Conservation (phyloP, 495 filamentous ascomycete species). For the Massariosphaeria phaeospora region DNA sequence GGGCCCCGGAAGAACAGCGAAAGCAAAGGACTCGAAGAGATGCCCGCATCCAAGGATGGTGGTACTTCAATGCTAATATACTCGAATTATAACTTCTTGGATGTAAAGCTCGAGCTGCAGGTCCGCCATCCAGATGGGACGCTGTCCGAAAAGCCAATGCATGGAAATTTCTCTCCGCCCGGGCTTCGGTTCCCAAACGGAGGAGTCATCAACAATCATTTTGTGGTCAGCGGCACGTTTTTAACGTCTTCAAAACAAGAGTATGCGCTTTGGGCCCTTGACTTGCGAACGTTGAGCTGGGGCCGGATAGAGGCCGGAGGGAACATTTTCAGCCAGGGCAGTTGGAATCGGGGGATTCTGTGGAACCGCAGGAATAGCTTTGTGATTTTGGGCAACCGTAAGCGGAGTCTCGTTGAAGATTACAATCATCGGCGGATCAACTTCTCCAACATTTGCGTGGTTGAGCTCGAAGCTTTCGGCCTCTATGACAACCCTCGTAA, state of each 20-base stretch:
- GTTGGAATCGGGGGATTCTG: conserved; percentile 91
- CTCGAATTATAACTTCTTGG: conserved; percentile 97
- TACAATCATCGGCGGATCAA: conserved; percentile 98
- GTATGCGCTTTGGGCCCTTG: conserved; percentile 94
- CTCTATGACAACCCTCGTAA: conserved; percentile 90
- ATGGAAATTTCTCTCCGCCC: conserved; percentile 77
- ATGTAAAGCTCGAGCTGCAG: conserved; percentile 93
- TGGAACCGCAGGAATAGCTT: conserved; percentile 92
- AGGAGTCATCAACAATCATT: conserved; percentile 87
- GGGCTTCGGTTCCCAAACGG: conserved; percentile 94
- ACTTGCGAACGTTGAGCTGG: conserved; percentile 83
- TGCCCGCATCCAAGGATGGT: conserved; percentile 44
- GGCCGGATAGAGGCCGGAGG: conserved; percentile 94
- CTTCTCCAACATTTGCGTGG: conserved; percentile 91
- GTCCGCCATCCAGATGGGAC: conserved; percentile 79
- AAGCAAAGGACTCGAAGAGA: conserved; percentile 20
- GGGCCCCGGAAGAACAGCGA: conserved; percentile 43
- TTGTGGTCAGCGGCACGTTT: conserved; percentile 95
- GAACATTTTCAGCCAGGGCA: conserved; percentile 87
- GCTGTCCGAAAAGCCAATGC: conserved; percentile 82
- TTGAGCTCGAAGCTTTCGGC: conserved; percentile 94
- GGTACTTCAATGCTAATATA: conserved; percentile 91
- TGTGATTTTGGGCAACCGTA: conserved; percentile 89
- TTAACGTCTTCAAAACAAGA: conserved; percentile 96
- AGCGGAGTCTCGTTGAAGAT: conserved; percentile 90